Evolutionary conservation across 2,329 filamentous ascomycete species (phyloP).

Genomic region (Colletotrichum lindemuthianum): DNA sequence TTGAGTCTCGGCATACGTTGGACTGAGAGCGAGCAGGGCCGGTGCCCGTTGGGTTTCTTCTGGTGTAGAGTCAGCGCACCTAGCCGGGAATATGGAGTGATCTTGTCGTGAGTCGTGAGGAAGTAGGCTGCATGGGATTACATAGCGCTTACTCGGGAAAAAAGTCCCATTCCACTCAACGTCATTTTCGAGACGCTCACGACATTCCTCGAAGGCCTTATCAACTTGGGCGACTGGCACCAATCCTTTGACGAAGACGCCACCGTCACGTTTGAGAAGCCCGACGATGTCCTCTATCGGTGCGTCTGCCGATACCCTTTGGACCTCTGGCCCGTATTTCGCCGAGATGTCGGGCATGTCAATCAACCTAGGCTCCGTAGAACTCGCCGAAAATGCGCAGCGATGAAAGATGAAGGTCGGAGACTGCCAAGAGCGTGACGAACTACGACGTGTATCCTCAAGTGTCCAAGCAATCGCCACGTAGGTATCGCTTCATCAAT

Average conservation of each 20-base stretch:
- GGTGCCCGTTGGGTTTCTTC: slow-evolving; percentile 31
- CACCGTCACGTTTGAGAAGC: slow-evolving; percentile 28
- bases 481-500: too few species aligned
- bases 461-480: too few species aligned
- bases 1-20: slow-evolving; percentile 27
- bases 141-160: slow-evolving; percentile 18
- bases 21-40: slow-evolving; percentile 25
- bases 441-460: too few species aligned
- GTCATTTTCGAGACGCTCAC: slow-evolving; percentile 26
- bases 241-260: slow-evolving; percentile 21
- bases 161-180: slow-evolving; percentile 30
- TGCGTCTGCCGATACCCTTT: slow-evolving; percentile 11
- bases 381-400: too few species aligned
- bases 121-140: not conserved
- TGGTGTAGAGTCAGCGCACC: not conserved
- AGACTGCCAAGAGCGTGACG: too few species aligned
- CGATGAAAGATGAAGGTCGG: too few species aligned
- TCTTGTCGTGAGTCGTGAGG: not conserved
- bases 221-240: slow-evolving; percentile 16
- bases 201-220: slow-evolving; percentile 18
- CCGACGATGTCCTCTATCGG: slow-evolving; percentile 22
- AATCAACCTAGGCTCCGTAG: not conserved
- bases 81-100: not conserved
- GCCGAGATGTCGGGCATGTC: slow-evolving; percentile 1
- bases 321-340: slow-evolving; percentile 25